A percentile compares a stretch with the other conserved stretches of the same genome.
Conservation (phyloP, 2,329 filamentous ascomycete genomes). For the Escovopsis weberi region DNA sequence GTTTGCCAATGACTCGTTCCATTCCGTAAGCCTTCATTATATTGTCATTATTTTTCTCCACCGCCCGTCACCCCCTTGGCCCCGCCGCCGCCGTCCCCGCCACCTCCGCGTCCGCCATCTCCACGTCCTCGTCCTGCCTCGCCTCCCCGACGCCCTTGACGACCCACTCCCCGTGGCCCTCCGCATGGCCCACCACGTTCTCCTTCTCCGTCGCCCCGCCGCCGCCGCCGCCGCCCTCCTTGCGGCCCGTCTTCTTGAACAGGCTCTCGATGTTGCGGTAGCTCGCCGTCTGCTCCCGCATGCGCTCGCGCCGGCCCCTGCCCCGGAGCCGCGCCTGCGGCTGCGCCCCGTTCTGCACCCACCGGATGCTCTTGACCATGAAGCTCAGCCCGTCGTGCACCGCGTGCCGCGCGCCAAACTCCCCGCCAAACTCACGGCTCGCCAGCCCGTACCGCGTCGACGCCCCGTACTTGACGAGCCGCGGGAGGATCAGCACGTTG, state of each 20-base stretch:
- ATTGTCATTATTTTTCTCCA: no score
- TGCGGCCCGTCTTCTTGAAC: slow-evolving; percentile 12
- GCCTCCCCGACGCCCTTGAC: slow-evolving; percentile 15
- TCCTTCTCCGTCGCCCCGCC: slow-evolving; percentile 5
- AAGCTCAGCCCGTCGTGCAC: slow-evolving; percentile 80
- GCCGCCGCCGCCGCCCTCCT: slow-evolving; percentile 4
- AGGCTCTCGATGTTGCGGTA: slow-evolving; percentile 17
- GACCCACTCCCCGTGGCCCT: no score
- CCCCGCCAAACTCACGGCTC: slow-evolving; percentile 62
- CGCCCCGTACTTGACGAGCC: slow-evolving; percentile 60
- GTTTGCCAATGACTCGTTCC: no score
- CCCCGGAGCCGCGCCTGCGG: slow-evolving; percentile 41
- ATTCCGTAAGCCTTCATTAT: no score
- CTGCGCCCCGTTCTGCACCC: slow-evolving; percentile 63
- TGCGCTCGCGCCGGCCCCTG: slow-evolving; percentile 40
- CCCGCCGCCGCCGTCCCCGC: no score
- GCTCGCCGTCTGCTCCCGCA: slow-evolving; percentile 34
- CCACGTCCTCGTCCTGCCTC: slow-evolving; percentile 1
- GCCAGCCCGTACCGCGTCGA: slow-evolving; percentile 68
- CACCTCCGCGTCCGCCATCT: no score
- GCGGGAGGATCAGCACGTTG: slow-evolving; percentile 69
- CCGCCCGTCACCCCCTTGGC: slow-evolving; percentile 10
- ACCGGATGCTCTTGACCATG: slow-evolving; percentile 67
- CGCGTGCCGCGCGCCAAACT: slow-evolving; percentile 24
- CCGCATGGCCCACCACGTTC: no score